A percentile compares a stretch with the other conserved stretches of the same genome.
Conservation (phyloP, 805 yeast genomes). For the Dipodascus albidus region DNA sequence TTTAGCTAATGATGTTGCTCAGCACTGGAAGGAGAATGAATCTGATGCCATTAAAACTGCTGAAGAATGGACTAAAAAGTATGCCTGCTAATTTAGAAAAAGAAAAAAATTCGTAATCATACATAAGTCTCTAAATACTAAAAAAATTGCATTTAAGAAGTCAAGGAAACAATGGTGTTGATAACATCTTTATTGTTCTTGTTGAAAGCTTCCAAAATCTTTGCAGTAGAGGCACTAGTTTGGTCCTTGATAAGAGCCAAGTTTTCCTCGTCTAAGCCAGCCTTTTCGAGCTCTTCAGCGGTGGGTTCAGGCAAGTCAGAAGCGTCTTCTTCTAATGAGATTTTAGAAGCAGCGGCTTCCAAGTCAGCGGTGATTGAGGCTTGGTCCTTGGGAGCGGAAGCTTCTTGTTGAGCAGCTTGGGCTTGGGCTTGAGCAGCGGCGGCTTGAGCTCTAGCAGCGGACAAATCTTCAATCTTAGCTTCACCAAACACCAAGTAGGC, state of each 20-base stretch:
- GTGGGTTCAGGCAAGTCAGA: constrained; percentile 31
- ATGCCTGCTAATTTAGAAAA: too few relatives aligned
- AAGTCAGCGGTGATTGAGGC: constrained; percentile 12
- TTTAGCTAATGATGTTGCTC: constrained; percentile 94
- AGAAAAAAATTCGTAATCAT: background rate
- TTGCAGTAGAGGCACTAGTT: constrained; percentile 76
- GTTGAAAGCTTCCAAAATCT: constrained; percentile 85
- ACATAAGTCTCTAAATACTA: background rate
- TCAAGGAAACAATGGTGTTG: constrained; percentile 64
- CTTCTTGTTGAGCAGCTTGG: constrained; percentile 27
- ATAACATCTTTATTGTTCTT: constrained; percentile 89
- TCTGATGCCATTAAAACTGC: constrained; percentile 73
- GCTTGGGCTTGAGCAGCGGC: constrained; percentile 34
- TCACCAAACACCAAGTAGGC: constrained; percentile 96
- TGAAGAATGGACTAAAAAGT: constrained; percentile 55
- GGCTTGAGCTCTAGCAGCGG: constrained; percentile 56
- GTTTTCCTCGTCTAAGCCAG: constrained; percentile 75
- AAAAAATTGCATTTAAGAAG: background rate
- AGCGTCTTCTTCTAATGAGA: constrained; percentile 37
- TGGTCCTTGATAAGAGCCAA: constrained; percentile 83
- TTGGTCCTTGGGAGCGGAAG: constrained; percentile 23
- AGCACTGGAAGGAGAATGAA: constrained; percentile 88
- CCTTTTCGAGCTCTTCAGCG: constrained; percentile 64
- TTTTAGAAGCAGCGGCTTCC: constrained; percentile 18
- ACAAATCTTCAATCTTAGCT: constrained; percentile 91